Base-by-base conservation (phyloP, 352 stramenopile genomes). In the Phytophthora hibernalis region DNA sequence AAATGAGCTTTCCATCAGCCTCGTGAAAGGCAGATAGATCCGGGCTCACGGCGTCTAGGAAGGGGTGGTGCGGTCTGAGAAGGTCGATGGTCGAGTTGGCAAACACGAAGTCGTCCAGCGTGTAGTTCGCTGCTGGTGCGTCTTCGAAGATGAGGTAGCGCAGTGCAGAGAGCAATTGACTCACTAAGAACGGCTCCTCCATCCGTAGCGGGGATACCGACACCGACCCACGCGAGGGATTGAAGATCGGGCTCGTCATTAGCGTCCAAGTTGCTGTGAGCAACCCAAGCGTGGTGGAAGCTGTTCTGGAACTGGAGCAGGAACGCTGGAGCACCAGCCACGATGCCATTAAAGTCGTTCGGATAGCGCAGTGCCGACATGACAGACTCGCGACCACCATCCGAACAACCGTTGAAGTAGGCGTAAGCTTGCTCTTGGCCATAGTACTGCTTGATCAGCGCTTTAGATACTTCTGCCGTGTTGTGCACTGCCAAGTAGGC, bases 381-480 rank as follows among this genome's bases (percentile, higher is more conserved):
- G 13, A 79, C 59, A 16, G 62, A 67, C 56, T 79, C 72, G 2
- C 68, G 68, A 37, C 68, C 72, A n/a, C 72, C 72, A 31, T 79
- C 72, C 5, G 72, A 79, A 31, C 68, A 79, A 7, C 72, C 67
- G 26, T 70, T 79, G 57, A 82, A 82, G 70, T 79, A 82, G 24
- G 74, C 65, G 20, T 68, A 82, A 10, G 15, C 31, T 12, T 66
- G 66, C 15, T 55, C 52, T 35, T 79, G 70, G 20, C 62, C 74
- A 55, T 82, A 82, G 67, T 77, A 82, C 6, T 66, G 22, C 37
- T 68, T 56, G 55, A 79, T 82, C n/a, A 82, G 59, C n/a, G 67
- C 40, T 54, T 82, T 82, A 15, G 70, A 40, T 1, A 75, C 51
- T 10, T 75, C 31, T 0, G 74, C 70, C 5, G 62, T 77, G 40